Conservation (phyloP, 768 basidiomycete genomes). For the Serendipita vermifera region DNA sequence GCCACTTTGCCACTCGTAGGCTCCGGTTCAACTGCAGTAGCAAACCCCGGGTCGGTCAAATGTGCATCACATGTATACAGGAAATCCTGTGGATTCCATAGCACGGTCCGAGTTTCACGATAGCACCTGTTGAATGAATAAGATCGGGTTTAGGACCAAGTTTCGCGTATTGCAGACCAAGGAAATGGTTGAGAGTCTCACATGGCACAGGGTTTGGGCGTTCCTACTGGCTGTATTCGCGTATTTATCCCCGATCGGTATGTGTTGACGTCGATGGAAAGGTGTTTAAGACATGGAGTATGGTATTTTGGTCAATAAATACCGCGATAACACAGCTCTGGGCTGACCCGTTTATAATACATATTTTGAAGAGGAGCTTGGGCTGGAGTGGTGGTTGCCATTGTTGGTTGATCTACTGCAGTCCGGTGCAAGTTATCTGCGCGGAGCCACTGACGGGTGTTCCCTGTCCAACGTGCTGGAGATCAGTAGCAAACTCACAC, state of each 20-base stretch:
- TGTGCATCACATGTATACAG: constrained; percentile 76
- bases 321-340: too few species aligned
- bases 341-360: constrained; percentile 25
- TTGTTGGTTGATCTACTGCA: too few species aligned
- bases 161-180: not conserved
- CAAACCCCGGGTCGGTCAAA: constrained; percentile 67
- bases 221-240: constrained; percentile 64
- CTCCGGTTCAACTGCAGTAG: constrained; percentile 33
- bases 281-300: too few species aligned
- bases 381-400: constrained; percentile 3
- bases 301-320: too few species aligned
- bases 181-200: constrained; percentile 22
- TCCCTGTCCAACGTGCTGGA: too few species aligned
- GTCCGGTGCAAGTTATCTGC: too few species aligned
- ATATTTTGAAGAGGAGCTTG: constrained; percentile 39
- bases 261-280: not conserved
- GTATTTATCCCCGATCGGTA: too few species aligned
- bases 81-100: constrained; percentile 77
- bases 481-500: too few species aligned
- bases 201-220: constrained; percentile 62
- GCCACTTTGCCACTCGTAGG: constrained; percentile 20
- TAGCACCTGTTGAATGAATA: constrained; percentile 33
- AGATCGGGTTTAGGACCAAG: not conserved
- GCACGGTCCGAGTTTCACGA: constrained; percentile 68
- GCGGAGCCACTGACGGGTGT: too few species aligned